Base-by-base conservation (phyloP, 495 filamentous ascomycete genomes). In the Xylaria acuta region DNA sequence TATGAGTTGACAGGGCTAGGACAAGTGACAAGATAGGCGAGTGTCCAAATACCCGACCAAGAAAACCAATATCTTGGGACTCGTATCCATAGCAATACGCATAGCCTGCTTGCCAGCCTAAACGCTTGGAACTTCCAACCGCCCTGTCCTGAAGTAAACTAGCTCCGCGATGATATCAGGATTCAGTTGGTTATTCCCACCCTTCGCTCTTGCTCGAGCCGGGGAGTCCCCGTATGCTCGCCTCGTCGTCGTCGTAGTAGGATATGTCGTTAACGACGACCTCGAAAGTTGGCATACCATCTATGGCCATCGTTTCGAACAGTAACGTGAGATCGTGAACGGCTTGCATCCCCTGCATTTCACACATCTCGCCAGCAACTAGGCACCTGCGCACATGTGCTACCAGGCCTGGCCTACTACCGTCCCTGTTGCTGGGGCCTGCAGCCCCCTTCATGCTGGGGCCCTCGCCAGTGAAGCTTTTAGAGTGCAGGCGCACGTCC, bases 261-360 rank as follows among this genome's bases (percentile, higher is more conserved):
- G 64, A 20, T 0, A 53, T 0, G 12, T 66, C 49, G 38, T 74
- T 72, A 2, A 83, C 77, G 59, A 80, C 77, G 12, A 83, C 67
- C 73, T 83, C 81, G 58, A 83, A 81, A 60, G 67, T 53, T 18
- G 75, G 75, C 27, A 83, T 72, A 3, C 69, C 65, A 6, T 41
- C 64, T 3, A n/a, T 67, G 18, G 60, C 67, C 54, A 72, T 53
- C 27, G 62, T 72, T 9, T 65, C 56, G 14, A 82, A 75, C 59
- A 82, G 47, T 27, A 69, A 54, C 4, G 73, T 54, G 27, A 83
- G 41, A 67, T 81, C 78, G n/a, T 78, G n/a, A n/a, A n/a, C n/a
- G 76, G 25, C 73, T 77, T 41, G 49, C 51, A 76, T 80, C 54
- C 69, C 70, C 8, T 67, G 75, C 74, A 84, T 71, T 22, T 83